These are phyloP conservation scores for Eucalyptus pauciflora DNA, from an alignment of 345 rosid species.

Conservation along the genomic window DNA sequence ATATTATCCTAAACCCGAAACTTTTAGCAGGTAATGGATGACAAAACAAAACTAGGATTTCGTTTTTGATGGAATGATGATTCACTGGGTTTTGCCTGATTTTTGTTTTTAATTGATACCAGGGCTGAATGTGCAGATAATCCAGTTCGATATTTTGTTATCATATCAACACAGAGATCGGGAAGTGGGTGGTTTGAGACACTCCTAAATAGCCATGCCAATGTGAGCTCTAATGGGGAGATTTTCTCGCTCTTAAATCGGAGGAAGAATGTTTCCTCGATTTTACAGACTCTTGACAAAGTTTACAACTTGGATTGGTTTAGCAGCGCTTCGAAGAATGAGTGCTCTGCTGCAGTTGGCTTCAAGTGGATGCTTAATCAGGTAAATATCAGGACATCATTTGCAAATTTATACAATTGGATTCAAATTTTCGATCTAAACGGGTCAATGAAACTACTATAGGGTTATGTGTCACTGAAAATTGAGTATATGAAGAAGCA, in stretches of 20 bases:
- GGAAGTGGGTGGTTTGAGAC: slow-evolving; percentile 99
- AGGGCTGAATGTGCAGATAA: slow-evolving; percentile 74
- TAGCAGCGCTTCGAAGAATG: slow-evolving; percentile 86
- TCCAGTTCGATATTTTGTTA: slow-evolving; percentile 76
- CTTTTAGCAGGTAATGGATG: slow-evolving; percentile 55
- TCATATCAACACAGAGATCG: slow-evolving; percentile 92
- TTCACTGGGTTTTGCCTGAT: neutral
- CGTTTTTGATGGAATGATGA: neutral
- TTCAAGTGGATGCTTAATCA: slow-evolving; percentile 99
- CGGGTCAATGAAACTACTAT: neutral
- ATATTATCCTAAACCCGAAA: slow-evolving; percentile 74
- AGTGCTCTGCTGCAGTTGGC: slow-evolving; percentile 94
- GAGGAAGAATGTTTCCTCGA: slow-evolving; percentile 53
- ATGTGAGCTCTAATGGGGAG: slow-evolving; percentile 94
- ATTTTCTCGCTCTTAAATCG: slow-evolving; percentile 62
- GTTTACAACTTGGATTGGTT: slow-evolving; percentile 81
- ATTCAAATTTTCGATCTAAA: neutral
- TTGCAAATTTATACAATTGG: neutral
- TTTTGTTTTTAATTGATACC: neutral
- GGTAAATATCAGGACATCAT: slow-evolving; percentile 21
- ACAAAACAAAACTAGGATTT: neutral
- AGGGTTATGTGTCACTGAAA: neutral
- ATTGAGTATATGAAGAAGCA: neutral
- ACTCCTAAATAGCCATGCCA: slow-evolving; percentile 77
- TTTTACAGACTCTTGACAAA: slow-evolving; percentile 52